These are phyloP conservation scores for Westerdykella ornata DNA, from an alignment of 2,329 filamentous ascomycete species.

Conservation along the genomic window DNA sequence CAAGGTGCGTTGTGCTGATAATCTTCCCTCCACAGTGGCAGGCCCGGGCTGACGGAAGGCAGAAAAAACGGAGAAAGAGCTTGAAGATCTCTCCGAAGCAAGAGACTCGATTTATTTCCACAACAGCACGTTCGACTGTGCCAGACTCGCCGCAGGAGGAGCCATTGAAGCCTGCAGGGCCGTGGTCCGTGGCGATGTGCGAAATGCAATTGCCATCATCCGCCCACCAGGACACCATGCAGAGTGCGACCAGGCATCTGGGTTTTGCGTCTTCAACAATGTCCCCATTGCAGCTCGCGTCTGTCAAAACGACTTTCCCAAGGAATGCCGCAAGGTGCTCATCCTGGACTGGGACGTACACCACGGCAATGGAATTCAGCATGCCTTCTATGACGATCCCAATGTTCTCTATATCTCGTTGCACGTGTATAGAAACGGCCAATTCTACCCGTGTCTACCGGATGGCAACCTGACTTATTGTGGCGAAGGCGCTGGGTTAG, in stretches of 20 bases:
- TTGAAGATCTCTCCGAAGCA: conserved; percentile 59
- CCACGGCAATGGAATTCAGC: conserved; percentile 86
- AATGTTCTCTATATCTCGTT: conserved; percentile 94
- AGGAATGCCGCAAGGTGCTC: conserved; percentile 77
- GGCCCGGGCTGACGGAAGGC: background rate
- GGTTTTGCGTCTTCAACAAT: conserved; percentile 98
- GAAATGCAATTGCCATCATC: conserved; percentile 93
- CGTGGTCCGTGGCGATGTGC: conserved; percentile 75
- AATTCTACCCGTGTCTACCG: conserved; percentile 68
- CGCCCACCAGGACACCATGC: conserved; percentile 93
- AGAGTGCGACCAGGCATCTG: conserved; percentile 77
- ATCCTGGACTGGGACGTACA: conserved; percentile 86
- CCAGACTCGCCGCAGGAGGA: conserved; percentile 78
- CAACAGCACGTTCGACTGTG: conserved; percentile 70
- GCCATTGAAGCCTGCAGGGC: conserved; percentile 93
- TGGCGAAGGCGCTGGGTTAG: conserved; percentile 51
- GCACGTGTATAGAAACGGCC: conserved; percentile 77
- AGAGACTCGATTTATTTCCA: conserved; percentile 54
- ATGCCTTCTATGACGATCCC: conserved; percentile 90
- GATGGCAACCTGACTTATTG: conserved; percentile 56
- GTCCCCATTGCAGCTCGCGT: conserved; percentile 87
- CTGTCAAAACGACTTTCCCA: conserved; percentile 74
- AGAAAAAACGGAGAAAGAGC: conserved; percentile 50
- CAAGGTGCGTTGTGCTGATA: conserved; percentile 32
- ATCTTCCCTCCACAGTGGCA: too few species aligned